phyloP scores from a whole-genome alignment of 2,329 filamentous ascomycete genomes.

The Fusarium poae region DNA sequence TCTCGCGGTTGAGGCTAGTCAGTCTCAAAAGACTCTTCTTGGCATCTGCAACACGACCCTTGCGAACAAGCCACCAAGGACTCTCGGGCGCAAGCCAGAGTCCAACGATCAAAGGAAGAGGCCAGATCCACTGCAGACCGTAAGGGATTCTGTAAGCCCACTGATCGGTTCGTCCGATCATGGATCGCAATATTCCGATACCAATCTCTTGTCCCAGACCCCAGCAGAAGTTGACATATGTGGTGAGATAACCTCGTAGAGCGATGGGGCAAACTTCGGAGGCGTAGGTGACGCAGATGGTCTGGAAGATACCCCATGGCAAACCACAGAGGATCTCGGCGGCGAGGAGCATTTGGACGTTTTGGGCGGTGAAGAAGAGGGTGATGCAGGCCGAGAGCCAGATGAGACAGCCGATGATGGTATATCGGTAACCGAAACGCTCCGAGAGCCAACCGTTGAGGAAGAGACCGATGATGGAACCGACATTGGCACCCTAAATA shows the following conservation, averaged over 20 bases:
- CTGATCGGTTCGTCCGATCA: slow-evolving; percentile 73
- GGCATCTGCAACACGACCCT: slow-evolving; percentile 73
- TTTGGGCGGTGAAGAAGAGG: slow-evolving; percentile 43
- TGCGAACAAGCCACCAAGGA: slow-evolving; percentile 81
- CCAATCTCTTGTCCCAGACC: slow-evolving; percentile 79
- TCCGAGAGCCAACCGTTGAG: slow-evolving; percentile 42
- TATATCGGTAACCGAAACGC: slow-evolving; percentile 39
- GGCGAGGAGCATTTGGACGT: slow-evolving; percentile 41
- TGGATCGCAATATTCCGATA: slow-evolving; percentile 78
- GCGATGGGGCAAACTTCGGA: slow-evolving; percentile 80
- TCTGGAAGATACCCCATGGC: slow-evolving; percentile 45
- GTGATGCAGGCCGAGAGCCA: slow-evolving; percentile 40
- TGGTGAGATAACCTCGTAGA: slow-evolving; percentile 77
- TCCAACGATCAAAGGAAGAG: slow-evolving; percentile 73
- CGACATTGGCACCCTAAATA: slow-evolving; percentile 35
- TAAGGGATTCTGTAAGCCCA: slow-evolving; percentile 80
- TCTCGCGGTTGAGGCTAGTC: slow-evolving; percentile 72
- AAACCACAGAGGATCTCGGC: slow-evolving; percentile 43
- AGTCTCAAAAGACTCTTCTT: slow-evolving; percentile 75
- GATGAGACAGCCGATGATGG: slow-evolving; percentile 42
- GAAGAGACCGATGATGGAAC: slow-evolving; percentile 43
- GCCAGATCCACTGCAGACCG: slow-evolving; percentile 84
- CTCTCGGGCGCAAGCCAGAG: slow-evolving; percentile 77
- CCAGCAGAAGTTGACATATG: slow-evolving; percentile 84
- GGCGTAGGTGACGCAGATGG: slow-evolving; percentile 51